Conservation (phyloP, 192 early-diverging fungal species). For the Gigaspora rosea region DNA sequence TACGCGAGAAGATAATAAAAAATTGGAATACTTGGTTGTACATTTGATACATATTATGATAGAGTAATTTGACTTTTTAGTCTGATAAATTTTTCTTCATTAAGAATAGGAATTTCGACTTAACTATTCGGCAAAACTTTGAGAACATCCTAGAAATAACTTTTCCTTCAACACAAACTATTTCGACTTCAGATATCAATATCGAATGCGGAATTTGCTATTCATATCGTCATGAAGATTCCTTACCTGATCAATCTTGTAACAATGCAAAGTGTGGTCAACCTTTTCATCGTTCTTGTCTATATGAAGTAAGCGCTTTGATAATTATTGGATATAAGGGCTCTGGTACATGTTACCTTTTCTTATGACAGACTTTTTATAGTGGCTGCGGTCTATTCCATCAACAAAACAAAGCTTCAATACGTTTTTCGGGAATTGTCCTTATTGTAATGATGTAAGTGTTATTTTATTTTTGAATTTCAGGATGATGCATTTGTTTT, state of each 20-base stretch:
- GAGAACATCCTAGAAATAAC: constrained; percentile 25
- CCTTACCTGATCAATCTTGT: constrained; percentile 27
- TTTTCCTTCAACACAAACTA: constrained; percentile 17
- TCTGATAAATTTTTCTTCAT: background rate
- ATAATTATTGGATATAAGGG: background rate
- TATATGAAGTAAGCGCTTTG: constrained; percentile 7
- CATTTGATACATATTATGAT: background rate
- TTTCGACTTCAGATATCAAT: constrained; percentile 20
- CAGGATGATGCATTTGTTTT: too few species aligned
- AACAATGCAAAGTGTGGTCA: constrained; percentile 30
- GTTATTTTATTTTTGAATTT: background rate
- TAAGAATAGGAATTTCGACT: background rate
- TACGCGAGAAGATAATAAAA: background rate
- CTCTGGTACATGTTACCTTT: background rate
- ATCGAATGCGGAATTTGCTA: constrained; percentile 32
- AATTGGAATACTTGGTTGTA: constrained; percentile 20
- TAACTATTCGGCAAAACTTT: constrained; percentile 25
- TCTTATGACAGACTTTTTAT: background rate
- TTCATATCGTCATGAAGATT: constrained; percentile 17
- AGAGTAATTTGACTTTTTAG: background rate
- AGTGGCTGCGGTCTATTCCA: constrained; percentile 29
- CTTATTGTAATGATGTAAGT: constrained; percentile 35
- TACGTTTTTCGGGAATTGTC: constrained; percentile 18
- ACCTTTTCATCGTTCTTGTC: constrained; percentile 24
- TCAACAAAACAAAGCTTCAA: constrained; percentile 29